Evolutionary conservation across 805 yeast species (phyloP), one percentile per base, ranked within the genome.

Genomic region (Tetrapisispora iriomotensis): DNA sequence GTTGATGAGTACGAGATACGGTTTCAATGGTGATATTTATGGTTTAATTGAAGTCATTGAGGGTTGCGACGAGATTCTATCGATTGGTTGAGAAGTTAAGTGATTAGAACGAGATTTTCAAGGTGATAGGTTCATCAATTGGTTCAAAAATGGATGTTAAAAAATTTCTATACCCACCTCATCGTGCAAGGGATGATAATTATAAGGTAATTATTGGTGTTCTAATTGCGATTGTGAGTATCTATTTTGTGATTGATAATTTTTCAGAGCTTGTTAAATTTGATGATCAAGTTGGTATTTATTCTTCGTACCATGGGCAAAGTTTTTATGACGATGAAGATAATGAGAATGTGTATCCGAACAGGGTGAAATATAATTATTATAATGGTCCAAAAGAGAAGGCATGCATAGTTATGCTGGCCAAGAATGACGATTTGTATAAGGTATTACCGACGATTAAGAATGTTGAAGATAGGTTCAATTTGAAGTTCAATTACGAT

Each of bases 401-500:
- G 8, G 43, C 31, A 5, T 24, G 24, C 23, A n/a, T 37, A 7
- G 38, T 36, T 1, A 23, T 36, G 32, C 22, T 40, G 5, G 19
- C 32, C 3, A 18, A 28, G n/a, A 26, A 28, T 8, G 20, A 19
- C 5, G 34, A 40, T 7, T 7, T 31, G 8, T 32, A 32, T 15
- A 31, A 40, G 14, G 39, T 40, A n/a, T 9, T 40, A 14, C 6
- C 9, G 22, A 40, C 92, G 2, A 74, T 85, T 44, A 56, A 55
- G 37, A 71, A 69, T 45, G 71, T 85, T 27, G 94, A 84, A 52
- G 55, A 56, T 20, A 67, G 64, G 1, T 84, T 84, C 65, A 84
- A 84, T 54, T 42, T 58, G 23, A 80, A 81, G 50, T 84, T 76
- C 58, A 70, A 72, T 38, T 84, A 84, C 53, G 92, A 94, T 0